Evolutionary conservation across 192 early-diverging fungal genomes (phyloP).

Genomic region (Coemansia sp.): DNA sequence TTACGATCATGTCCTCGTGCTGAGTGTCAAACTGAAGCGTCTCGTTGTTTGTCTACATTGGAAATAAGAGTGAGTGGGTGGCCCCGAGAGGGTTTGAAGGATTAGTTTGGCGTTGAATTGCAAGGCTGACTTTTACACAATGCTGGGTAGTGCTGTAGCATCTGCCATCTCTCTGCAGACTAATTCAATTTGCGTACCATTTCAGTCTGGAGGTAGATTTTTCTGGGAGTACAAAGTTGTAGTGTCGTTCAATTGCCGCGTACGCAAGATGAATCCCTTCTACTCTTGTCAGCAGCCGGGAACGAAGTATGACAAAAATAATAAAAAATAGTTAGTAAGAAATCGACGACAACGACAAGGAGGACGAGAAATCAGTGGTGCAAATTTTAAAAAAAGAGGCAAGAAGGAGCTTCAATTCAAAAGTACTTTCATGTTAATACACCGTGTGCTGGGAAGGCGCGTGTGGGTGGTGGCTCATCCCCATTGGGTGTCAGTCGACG

Average conservation of each 20-base stretch:
- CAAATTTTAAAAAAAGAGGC: background rate
- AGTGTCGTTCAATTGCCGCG: constrained; percentile 3
- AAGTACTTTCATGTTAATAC: background rate
- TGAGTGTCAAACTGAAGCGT: constrained; percentile 59
- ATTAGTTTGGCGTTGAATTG: background rate
- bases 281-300: constrained; percentile 7
- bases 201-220: constrained; percentile 61
- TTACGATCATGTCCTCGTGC: constrained; percentile 60
- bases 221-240: constrained; percentile 65
- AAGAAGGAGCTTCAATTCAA: background rate
- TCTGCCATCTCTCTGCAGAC: constrained; percentile 4
- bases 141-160: background rate
- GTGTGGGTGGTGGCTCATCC: constrained; percentile 8
- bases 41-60: constrained; percentile 43
- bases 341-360: background rate
- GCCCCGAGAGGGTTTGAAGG: background rate
- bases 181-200: constrained; percentile 8
- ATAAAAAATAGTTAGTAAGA: background rate
- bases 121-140: background rate
- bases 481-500: background rate
- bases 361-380: background rate
- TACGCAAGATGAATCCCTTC: constrained; percentile 10
- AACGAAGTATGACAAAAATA: constrained; percentile 28
- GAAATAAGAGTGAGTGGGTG: background rate
- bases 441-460: background rate